Percentiles rank a stretch among this genome's conserved stretches.
Evolutionary conservation across 1,284 basidiomycete species (phyloP).

Genomic region (Phlebopus sp.): DNA sequence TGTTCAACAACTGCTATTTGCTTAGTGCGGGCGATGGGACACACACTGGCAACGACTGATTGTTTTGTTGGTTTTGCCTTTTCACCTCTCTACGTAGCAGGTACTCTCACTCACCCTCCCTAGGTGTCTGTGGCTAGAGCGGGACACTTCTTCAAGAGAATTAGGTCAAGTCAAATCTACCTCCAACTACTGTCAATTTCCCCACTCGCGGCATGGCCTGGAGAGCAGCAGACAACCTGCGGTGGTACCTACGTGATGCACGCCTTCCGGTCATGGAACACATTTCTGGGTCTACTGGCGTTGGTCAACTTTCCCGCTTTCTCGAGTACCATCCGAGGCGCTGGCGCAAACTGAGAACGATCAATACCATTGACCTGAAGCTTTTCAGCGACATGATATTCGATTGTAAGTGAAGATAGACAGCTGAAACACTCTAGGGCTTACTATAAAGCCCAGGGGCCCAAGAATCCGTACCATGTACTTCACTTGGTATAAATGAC

Average conservation of each 20-base stretch:
- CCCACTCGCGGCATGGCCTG: slow-evolving; percentile 20
- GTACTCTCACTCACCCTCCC: too few relatives aligned
- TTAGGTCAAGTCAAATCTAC: neutral
- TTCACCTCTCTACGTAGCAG: neutral
- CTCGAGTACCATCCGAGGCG: slow-evolving; percentile 45
- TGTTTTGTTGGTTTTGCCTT: neutral
- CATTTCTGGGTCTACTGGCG: slow-evolving; percentile 33
- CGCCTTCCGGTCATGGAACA: slow-evolving; percentile 47
- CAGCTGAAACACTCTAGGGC: neutral
- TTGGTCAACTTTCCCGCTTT: slow-evolving; percentile 43
- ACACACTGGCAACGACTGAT: too few relatives aligned
- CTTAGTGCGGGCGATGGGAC: too few relatives aligned
- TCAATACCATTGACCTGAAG: slow-evolving; percentile 35
- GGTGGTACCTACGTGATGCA: slow-evolving; percentile 45
- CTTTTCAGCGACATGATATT: slow-evolving; percentile 33
- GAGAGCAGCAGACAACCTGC: slow-evolving; percentile 44
- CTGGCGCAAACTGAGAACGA: slow-evolving; percentile 47
- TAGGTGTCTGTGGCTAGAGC: too few relatives aligned
- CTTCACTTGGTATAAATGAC: slow-evolving; percentile 35
- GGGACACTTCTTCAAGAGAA: too few relatives aligned
- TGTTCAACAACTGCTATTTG: neutral
- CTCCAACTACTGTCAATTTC: neutral
- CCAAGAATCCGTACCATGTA: slow-evolving; percentile 36
- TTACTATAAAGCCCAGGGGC: slow-evolving; percentile 32
- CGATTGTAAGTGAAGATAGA: slow-evolving; percentile 34